Base-by-base conservation (phyloP, 106 monocot species). In the Dendrobium catenatum region DNA sequence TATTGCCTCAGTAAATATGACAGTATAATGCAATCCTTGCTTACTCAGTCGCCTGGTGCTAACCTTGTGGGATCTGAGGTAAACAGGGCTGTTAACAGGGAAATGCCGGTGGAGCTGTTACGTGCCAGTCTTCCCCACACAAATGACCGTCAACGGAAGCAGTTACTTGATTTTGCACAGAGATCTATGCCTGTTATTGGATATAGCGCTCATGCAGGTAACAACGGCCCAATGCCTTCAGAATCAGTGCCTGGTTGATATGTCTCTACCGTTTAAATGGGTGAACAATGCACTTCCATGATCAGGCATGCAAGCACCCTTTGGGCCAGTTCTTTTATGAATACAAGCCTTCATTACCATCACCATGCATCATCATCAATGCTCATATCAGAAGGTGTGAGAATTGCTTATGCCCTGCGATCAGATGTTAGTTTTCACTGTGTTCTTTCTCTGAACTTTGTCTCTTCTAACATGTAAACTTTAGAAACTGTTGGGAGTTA, bases 1-100 rank as follows among this genome's bases (percentile, higher is more conserved):
- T 98, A 94, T 46, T 95, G 94, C 51, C 27, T 82, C 61, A 85
- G 93, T 73, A 98, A 98, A 79, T 94, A 91, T 79, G 98, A 98
- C 6, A 90, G 93, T 78, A 95, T 98, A 67, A 51, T 83, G 86
- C 94, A 97, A 27, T 89, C 94, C 48, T 54, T 97, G 75, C 29
- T 85, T 40, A 44, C 82, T 76, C 86, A 90, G 47, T 29, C 76
- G 42, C 77, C 87, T 19, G 85, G 55, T 42, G 55, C 79, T 22
- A 70, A 70, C 33, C 27, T 70, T 15, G 43, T 76, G 22, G 76
- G 49, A 27, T 24, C 80, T 10, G 87, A 87, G 42, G 74, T 83
- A 16, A 70, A 76, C 2, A 87, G 80, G 81, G 85, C 89, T 66
- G 82, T 89, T 22, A 77, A 87, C 77, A 84, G 79, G 42, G 90